Evolutionary conservation across 202 grass and related monocot species (phyloP).

Genomic region (Carex sylvatica): DNA sequence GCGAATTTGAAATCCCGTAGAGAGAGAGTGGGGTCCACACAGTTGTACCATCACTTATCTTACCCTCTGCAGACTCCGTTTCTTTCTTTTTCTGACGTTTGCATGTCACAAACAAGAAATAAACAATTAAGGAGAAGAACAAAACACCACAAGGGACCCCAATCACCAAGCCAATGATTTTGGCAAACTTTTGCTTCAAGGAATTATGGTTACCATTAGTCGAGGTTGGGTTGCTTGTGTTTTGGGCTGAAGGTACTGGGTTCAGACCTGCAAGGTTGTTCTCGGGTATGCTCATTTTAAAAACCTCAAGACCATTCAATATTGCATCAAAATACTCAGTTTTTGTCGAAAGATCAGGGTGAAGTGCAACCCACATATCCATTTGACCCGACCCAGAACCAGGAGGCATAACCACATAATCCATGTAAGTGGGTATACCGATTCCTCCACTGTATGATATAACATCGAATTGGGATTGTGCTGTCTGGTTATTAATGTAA

Average conservation of each 20-base stretch:
- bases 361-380: conserved; percentile 60
- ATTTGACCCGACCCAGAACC: conserved; percentile 30
- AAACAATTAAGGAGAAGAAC: conserved; percentile 23
- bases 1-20: conserved; percentile 35
- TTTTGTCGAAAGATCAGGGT: conserved; percentile 35
- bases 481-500: conserved; percentile 67
- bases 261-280: conserved; percentile 49
- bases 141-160: conserved; percentile 33
- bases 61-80: conserved; percentile 27
- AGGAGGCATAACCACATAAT: conserved; percentile 45
- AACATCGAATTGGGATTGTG: conserved; percentile 35
- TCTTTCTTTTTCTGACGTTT: conserved; percentile 28
- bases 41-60: conserved; percentile 25
- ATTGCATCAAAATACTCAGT: conserved; percentile 57
- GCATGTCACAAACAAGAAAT: conserved; percentile 11
- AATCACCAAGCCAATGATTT: not conserved
- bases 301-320: conserved; percentile 80
- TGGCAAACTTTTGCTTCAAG: not conserved
- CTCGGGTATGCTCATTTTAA: conserved; percentile 45
- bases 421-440: conserved; percentile 29
- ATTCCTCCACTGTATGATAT: conserved; percentile 34
- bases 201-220: not conserved
- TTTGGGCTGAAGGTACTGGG: not conserved
- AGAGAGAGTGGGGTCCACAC: conserved; percentile 51
- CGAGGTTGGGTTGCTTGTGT: not conserved